Evolutionary conservation across 1,284 basidiomycete genomes (phyloP).

Genomic region (Cerioporus squamosus): DNA sequence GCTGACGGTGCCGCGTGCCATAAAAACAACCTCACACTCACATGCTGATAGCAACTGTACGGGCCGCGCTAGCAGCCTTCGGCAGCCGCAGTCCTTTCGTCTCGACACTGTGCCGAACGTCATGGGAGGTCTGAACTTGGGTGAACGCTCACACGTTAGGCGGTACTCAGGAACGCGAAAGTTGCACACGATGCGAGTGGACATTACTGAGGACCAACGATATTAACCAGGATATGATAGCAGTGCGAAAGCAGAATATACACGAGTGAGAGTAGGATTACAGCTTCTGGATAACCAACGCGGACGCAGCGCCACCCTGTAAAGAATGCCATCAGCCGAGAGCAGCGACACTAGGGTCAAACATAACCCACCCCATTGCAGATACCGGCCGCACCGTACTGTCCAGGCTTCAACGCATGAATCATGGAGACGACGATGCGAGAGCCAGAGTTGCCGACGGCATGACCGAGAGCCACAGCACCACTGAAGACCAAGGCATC

Average conservation of each 20-base stretch:
- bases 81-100: not conserved
- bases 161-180: not conserved
- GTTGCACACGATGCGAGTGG: not conserved
- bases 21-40: conserved; percentile 14
- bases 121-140: not conserved
- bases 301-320: conserved; percentile 91
- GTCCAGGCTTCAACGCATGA: conserved; percentile 91
- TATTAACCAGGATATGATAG: conserved; percentile 26
- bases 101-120: not conserved
- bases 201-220: not conserved
- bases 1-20: conserved; percentile 15
- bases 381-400: conserved; percentile 97
- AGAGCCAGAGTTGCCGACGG: conserved; percentile 95
- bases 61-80: not conserved
- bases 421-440: conserved; percentile 95
- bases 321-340: conserved; percentile 20
- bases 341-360: not conserved
- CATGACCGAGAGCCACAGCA: conserved; percentile 92
- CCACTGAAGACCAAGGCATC: conserved; percentile 55
- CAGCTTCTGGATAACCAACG: conserved; percentile 87
- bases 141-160: conserved; percentile 5
- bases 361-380: conserved; percentile 88
- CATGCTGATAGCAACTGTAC: conserved; percentile 19
- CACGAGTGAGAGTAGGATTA: conserved; percentile 42
- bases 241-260: conserved; percentile 29